Base-by-base conservation (phyloP, 1,284 basidiomycete species). In the Serendipita sp. region DNA sequence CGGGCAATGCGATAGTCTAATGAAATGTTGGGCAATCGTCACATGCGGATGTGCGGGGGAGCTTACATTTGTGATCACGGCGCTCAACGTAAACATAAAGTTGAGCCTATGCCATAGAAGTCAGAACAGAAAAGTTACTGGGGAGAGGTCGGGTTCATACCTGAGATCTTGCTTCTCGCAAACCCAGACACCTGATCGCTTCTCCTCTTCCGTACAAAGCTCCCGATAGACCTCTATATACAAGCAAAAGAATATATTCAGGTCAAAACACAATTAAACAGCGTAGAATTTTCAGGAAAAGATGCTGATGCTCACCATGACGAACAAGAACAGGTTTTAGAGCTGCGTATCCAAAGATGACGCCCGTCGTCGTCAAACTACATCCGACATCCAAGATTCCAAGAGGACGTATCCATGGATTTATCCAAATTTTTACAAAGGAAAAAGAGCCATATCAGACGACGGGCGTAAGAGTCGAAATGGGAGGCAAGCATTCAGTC, bases 21-120 rank as follows among this genome's bases (percentile, higher is more conserved):
- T 41, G 13, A 22, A 30, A 4, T 22, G n/a, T 8, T 49, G 29
- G 32, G 12, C 3, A 17, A 30, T 26, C 43, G 35, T 22, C 26
- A 43, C 41, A 34, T 5, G 44, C 12, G 8, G 22, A 50, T 50
- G 29, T 5, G 42, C 26, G 44, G 35, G 29, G 44, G 29, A 15
- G 15, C n/a, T 6, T 34, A 73, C 72, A 66, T 74, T 74, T 32
- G 70, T 72, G 2, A 70, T 68, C 29, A 70, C 71, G 5, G 71
- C 71, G 1, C 71, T 69, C n/a, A 74, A 63, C 29, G 70, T 70
- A 66, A 75, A 75, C 62, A 72, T 67, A 6, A 70, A 64, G 62
- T 74, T 75, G 38, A 74, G 45, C 22, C 22, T 22, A 22, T 22
- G 22, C 22, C 22, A 22, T 22, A 22, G 22, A 22, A 22, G 17